Evolutionary conservation across 306 rosid species (phyloP), one percentile per base, ranked within the genome.

Genomic region (Canavalia gladiata): DNA sequence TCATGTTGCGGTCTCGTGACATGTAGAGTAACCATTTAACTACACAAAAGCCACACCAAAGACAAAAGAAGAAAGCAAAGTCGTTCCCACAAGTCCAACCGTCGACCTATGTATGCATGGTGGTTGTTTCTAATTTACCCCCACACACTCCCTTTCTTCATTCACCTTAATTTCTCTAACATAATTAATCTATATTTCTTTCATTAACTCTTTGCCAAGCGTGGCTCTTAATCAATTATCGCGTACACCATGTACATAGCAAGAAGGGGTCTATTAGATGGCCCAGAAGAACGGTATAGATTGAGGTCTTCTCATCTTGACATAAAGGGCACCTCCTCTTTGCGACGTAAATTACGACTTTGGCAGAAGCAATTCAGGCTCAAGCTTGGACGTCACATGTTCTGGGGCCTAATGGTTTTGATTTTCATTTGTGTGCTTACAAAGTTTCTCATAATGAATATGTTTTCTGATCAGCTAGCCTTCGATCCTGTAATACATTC

Each of bases 391-490:
- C 75, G 82, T 30, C 49, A 67, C 58, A 6, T 79, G 63, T 85
- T 76, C 1, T 42, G 81, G 56, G 70, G 50, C 7, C 75, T 90
- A 60, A 62, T 90, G 84, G 18, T 81, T 77, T 50, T 88, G 18
- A 74, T 84, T 30, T 87, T 83, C 11, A 9, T 86, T 75, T 86
- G 84, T n/a, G 18, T 86, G 29, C 49, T 86, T 56, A 45, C 69
- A 35, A 90, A 86, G 87, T 84, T 86, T 81, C 47, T 79, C 13
- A 59, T 90, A 72, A 47, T 90, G 51, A 87, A 79, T 63, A 52
- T 75, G 31, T 72, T 86, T 83, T 83, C 69, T 12, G 80, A 84
- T 7, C 84, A 88, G 8, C 52, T 88, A 0, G 11, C 2, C 2
- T 52, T 78, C 68, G 57, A 68, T 7, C 58, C 71, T 66, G 1